Conservation (phyloP, 805 yeast species). For the Wickerhamomyces hampshirensis region DNA sequence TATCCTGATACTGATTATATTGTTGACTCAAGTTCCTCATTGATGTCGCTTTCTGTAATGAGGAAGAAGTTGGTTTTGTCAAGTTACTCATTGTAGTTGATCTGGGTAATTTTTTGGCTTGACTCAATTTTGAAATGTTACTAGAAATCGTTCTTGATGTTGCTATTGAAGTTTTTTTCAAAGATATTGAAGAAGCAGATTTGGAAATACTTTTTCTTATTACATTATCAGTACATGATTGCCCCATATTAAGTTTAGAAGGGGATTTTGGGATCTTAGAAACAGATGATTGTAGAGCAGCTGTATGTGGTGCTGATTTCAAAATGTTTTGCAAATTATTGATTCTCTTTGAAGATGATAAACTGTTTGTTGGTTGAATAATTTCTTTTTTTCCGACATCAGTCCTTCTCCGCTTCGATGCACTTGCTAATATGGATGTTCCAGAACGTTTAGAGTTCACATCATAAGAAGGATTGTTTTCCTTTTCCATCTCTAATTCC, state of each 20-base stretch:
- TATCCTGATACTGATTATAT: no score
- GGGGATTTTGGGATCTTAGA: constrained; percentile 11
- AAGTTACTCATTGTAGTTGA: constrained; percentile 17
- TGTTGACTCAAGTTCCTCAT: constrained; percentile 9
- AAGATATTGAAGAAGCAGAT: constrained; percentile 5
- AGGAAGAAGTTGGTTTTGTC: constrained; percentile 20
- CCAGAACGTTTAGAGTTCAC: constrained; percentile 21
- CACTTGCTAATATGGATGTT: constrained; percentile 11
- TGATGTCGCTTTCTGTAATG: constrained; percentile 18
- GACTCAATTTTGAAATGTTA: constrained; percentile 12
- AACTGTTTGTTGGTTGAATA: constrained; percentile 1
- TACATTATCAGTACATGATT: no score
- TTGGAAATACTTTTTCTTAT: no score
- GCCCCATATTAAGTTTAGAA: constrained; percentile 7
- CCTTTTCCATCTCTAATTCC: constrained; percentile 20
- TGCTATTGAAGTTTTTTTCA: constrained; percentile 6
- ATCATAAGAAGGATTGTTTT: constrained; percentile 20
- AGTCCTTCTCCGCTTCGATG: constrained; percentile 23
- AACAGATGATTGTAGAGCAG: constrained; percentile 1
- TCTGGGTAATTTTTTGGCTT: constrained; percentile 13
- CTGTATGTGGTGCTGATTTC: constrained; percentile 1
- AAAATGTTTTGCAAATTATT: constrained; percentile 9
- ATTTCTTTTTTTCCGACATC: constrained; percentile 14
- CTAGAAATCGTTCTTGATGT: constrained; percentile 9
- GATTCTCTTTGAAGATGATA: constrained; percentile 10